Conservation (phyloP, 1,284 basidiomycete genomes). For the Porphyrellus sp. region DNA sequence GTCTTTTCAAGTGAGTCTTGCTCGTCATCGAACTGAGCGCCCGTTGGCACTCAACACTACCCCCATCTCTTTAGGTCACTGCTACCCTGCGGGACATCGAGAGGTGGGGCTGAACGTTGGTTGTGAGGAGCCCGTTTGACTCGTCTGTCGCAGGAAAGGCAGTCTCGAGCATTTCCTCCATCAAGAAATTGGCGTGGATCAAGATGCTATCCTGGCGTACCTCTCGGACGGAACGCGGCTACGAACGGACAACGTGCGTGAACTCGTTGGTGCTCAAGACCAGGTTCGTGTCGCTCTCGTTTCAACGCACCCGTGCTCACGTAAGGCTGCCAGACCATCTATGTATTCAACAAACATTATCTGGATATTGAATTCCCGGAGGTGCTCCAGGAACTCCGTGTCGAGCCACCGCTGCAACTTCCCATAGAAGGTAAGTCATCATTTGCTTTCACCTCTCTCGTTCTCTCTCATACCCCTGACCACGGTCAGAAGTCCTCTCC, state of each 20-base stretch:
- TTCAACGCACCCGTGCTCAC: constrained; percentile 5
- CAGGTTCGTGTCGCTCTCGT: constrained; percentile 45
- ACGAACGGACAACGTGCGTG: constrained; percentile 63
- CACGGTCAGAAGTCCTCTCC: constrained; percentile 51
- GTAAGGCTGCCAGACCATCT: constrained; percentile 55
- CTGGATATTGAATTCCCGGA: constrained; percentile 64
- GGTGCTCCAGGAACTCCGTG: constrained; percentile 54
- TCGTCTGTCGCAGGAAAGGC: constrained; percentile 43
- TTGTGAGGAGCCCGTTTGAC: constrained; percentile 14
- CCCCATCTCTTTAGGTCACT: constrained; percentile 49
- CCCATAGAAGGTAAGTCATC: constrained; percentile 56
- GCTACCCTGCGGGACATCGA: constrained; percentile 70
- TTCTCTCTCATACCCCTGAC: not conserved
- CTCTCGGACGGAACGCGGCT: constrained; percentile 71
- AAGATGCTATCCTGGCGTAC: constrained; percentile 68
- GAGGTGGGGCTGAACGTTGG: constrained; percentile 42
- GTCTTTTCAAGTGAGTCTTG: constrained; percentile 42
- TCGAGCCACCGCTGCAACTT: constrained; percentile 60
- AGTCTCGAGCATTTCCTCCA: constrained; percentile 64
- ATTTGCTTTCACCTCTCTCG: no score
- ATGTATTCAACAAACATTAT: constrained; percentile 76
- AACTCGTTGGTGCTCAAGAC: constrained; percentile 66
- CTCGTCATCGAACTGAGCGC: not conserved
- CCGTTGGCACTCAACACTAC: constrained; percentile 6
- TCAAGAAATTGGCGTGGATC: constrained; percentile 63